Base-by-base conservation (phyloP, 495 filamentous ascomycete genomes). In the Podospora appendiculata region DNA sequence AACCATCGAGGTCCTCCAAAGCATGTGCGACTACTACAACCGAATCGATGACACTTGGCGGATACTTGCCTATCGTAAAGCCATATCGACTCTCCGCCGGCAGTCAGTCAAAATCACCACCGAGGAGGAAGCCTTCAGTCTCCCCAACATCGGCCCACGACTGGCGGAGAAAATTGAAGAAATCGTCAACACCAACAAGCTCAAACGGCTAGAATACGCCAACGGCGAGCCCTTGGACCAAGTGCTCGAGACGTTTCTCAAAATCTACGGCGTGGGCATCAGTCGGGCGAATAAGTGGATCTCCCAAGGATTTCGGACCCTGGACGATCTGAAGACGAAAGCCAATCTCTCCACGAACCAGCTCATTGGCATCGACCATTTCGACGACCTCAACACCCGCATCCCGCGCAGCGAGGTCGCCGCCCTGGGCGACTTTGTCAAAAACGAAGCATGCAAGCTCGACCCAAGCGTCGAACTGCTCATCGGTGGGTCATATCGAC, bases 151-250 rank as follows among this genome's bases (percentile, higher is more conserved):
- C 55, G 93, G 93, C 33, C 50, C 70, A 8, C 79, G 89, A 10
- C 65, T 98, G 13, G 93, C 93, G 0, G 74, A 77, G 40, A 96
- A 96, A 60, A 96, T 98, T 50, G 86, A 94, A 60, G 93, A 98
- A 61, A 96, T 96, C 45, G 89, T 70, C 45, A 66, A 50, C 33
- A 96, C 92, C 0, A 81, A 90, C 60, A 74, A 74, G 12, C 80
- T 98, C 0, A 77, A 81, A 16, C 82, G 86, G 38, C 75, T 96
- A 3, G 88, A 95, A 0, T 70, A 76, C 33, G 75, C 85, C 0
- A 79, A 75, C 48, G 58, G 70, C 12, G 85, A 92, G n/a, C 77
- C 83, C 0, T 72, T 75, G 12, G 85, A 90, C 59, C 66, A 68
- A 2, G 68, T 79, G 0, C 65, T 96, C 13, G 81, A 82, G 34